Percentiles rank a stretch among this genome's conserved stretches.
Conservation (phyloP, 2,329 filamentous ascomycete genomes). For the Sporothrix inflata region DNA sequence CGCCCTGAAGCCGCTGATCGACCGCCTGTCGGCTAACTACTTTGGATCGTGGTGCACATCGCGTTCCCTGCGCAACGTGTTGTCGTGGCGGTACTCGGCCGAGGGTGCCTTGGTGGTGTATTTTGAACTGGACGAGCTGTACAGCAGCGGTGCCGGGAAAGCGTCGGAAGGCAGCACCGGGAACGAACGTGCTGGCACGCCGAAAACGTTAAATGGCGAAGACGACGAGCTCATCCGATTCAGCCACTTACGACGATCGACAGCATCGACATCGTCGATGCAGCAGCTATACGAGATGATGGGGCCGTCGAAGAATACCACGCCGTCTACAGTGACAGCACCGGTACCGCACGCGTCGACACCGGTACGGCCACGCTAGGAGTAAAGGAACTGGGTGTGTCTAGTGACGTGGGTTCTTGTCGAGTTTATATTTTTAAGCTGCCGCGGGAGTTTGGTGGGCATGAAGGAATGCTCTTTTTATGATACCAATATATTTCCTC, state of each 20-base stretch:
- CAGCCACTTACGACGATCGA: background rate
- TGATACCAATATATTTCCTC: background rate
- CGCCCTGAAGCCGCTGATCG: background rate
- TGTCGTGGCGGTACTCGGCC: constrained; percentile 25
- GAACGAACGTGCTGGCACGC: background rate
- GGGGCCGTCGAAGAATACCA: background rate
- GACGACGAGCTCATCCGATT: constrained; percentile 6
- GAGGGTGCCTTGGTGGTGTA: constrained; percentile 27
- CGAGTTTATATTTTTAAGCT: background rate
- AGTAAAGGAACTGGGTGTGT: background rate
- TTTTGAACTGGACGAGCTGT: constrained; percentile 26
- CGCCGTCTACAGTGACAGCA: background rate
- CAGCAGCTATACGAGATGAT: constrained; percentile 15
- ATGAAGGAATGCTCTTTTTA: background rate
- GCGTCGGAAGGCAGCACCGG: background rate
- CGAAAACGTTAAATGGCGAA: background rate
- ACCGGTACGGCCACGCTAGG: background rate
- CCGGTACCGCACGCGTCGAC: background rate
- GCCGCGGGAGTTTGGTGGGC: background rate
- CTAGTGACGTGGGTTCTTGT: background rate
- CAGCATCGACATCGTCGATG: background rate
- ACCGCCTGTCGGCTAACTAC: background rate
- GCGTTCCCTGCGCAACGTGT: constrained; percentile 9
- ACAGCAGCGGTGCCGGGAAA: background rate
- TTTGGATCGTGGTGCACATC: constrained; percentile 28